These are phyloP conservation scores for Ceratobasidium sp. DNA, from an alignment of 1,284 basidiomycete genomes.

Conservation along the genomic window DNA sequence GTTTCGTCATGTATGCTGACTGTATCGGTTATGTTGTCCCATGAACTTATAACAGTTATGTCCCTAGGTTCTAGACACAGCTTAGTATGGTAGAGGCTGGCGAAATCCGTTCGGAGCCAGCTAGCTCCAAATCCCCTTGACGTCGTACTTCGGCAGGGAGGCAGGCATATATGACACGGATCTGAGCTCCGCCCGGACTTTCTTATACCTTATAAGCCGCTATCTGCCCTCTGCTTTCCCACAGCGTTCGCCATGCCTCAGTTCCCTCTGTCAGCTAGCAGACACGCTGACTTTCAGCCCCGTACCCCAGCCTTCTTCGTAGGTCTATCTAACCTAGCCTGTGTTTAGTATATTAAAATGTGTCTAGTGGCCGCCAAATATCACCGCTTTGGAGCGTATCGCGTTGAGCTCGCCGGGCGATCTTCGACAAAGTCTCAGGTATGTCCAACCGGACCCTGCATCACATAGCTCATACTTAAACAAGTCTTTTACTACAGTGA, in stretches of 20 bases:
- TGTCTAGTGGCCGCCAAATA: slow-evolving; percentile 28
- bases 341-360: not conserved
- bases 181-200: not conserved
- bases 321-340: not conserved
- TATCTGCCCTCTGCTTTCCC: not conserved
- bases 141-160: slow-evolving; percentile 4
- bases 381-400: slow-evolving; percentile 37
- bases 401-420: slow-evolving; percentile 35
- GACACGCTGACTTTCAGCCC: slow-evolving; percentile 9
- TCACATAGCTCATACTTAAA: not conserved
- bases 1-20: not conserved
- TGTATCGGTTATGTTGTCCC: not conserved
- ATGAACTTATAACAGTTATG: not conserved
- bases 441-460: no score
- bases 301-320: slow-evolving; percentile 29
- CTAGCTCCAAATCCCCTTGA: not conserved
- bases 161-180: not conserved
- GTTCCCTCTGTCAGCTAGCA: slow-evolving; percentile 34
- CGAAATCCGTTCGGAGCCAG: slow-evolving; percentile 8
- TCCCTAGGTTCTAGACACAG: not conserved
- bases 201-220: not conserved
- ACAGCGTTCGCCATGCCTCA: slow-evolving; percentile 22
- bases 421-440: slow-evolving; percentile 33
- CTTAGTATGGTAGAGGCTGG: not conserved
- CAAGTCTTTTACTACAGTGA: slow-evolving; percentile 1